phyloP scores from a whole-genome alignment of 306 rosid genomes.

The Canavalia ensiformis region DNA sequence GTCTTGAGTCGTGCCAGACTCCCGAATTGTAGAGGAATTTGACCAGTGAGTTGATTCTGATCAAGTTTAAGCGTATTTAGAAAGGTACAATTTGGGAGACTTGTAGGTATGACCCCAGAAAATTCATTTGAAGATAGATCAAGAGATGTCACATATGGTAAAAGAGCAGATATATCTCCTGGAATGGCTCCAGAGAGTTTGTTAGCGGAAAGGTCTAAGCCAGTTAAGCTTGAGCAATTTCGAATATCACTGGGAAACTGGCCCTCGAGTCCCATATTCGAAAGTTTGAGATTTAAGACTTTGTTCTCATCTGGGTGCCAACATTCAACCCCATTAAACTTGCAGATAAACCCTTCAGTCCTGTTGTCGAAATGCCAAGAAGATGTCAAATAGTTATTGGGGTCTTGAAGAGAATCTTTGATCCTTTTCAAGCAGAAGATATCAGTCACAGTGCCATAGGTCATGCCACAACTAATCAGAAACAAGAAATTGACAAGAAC shows the following conservation, averaged over 20 bases:
- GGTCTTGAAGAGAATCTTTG: conserved; percentile 59
- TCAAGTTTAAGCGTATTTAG: conserved; percentile 72
- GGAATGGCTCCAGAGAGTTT: conserved; percentile 71
- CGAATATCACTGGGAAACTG: conserved; percentile 60
- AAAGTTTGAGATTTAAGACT: conserved; percentile 70
- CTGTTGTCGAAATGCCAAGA: conserved; percentile 75
- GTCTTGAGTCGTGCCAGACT: conserved; percentile 57
- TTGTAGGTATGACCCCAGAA: conserved; percentile 65
- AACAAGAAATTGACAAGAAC: conserved; percentile 54
- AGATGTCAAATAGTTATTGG: conserved; percentile 56
- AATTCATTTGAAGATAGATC: conserved; percentile 76
- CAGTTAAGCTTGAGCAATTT: conserved; percentile 81
- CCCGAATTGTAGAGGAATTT: conserved; percentile 60
- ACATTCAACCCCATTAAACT: conserved; percentile 78
- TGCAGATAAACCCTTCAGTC: conserved; percentile 76
- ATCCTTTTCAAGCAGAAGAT: conserved; percentile 68
- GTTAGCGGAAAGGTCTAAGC: conserved; percentile 80
- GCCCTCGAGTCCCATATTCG: conserved; percentile 83
- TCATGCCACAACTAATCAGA: conserved; percentile 56
- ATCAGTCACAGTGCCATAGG: conserved; percentile 64
- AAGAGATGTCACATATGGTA: conserved; percentile 41
- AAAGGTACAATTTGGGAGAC: conserved; percentile 60
- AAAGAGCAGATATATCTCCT: conserved; percentile 33
- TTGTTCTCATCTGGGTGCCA: conserved; percentile 92
- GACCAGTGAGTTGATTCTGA: conserved; percentile 66